Base-by-base conservation (phyloP, 352 stramenopile genomes). In the Phytophthora melonis region DNA sequence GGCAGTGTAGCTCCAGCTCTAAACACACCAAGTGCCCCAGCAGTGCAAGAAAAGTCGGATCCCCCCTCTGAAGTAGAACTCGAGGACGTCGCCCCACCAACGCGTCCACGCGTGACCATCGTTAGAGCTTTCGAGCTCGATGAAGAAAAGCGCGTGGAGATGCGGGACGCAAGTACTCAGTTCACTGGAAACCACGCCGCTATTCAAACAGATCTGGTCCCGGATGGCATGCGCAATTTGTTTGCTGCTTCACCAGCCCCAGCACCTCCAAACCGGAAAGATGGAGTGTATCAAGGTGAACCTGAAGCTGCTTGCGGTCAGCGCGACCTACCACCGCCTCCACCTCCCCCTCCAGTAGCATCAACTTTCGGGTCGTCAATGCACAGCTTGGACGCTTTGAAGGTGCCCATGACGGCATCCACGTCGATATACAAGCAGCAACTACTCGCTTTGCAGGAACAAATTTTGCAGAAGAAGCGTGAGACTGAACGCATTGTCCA, bases 371-470 rank as follows among this genome's bases (percentile, higher is more conserved):
- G 60, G 58, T 58, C 63, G 21, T 32, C 63, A 43, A 68, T 60
- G 45, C 84, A 86, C 68, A 84, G 66, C 14, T 61, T 89, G 57
- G 74, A 88, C 4, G 39, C 66, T 6, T 58, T 88, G 3, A 71
- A 78, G 16, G 52, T 84, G 9, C 73, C 76, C 6, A 52, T 74
- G 18, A 60, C 57, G n/a, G 49, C 71, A 21, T 84, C 79, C 18
- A 89, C 83, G 41, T 89, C 82, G n/a, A 73, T 89, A 18, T 94
- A 93, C 74, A 89, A 83, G 53, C 85, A 92, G 50, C 87, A 94
- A 43, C 68, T 94, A 13, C 63, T 85, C 9, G 67, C 75, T 14
- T 34, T 92, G 0, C 85, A 91, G 68, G 75, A 90, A 56, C 85
- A 93, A 45, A 94, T 94, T 66, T 69, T 84, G 21, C 63, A 81